Base-by-base conservation (phyloP, 2,329 filamentous ascomycete genomes). In the Trichophyton equinum region DNA sequence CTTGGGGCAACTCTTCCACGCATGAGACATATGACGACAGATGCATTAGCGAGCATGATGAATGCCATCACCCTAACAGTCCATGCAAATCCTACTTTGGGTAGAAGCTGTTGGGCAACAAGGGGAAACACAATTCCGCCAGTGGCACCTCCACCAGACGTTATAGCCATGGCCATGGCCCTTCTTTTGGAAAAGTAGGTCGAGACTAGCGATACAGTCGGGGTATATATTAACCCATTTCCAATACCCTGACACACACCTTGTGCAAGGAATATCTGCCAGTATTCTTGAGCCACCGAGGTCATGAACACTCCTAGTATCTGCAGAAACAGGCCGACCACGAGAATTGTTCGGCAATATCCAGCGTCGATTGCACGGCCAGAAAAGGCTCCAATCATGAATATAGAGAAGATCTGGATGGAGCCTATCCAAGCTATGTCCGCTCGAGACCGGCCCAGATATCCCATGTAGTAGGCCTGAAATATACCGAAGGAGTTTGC, bases 111-210 rank as follows among this genome's bases (percentile, higher is more conserved):
- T 66, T 78, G 75, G 0, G 80, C 76, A 18, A 83, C 76, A 1
- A 81, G 74, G 0, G 85, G 85, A 67, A 85, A 88, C 1, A 87
- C 76, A 22, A 87, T 73, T 0, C 85, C 85, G 0, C 85, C 86
- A 0, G 81, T 81, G 0, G 79, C 79, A 30, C 82, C 82, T 0
- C 86, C 86, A 0, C 79, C 80, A 0, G 83, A 81, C 6, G 78
- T 77, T 6, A 85, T 76, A 0, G 82, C 82, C 18, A 87, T 76
- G 0, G 85, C 85, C 2, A 86, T 73, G 0, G 78, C 79, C 3
- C 81, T 77, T 20, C 80, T 80, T 18, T 71, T 78, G 8, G 75
- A 75, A 65, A 87, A 88, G 60, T 85, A 86, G 0, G 82, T 84
- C 13, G 81, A 76, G 8, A 83, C 73, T 25, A 84, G 70, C 18